A percentile compares a stretch with the other conserved stretches of the same genome.
Evolutionary conservation across 2,329 filamentous ascomycete genomes (phyloP).

Genomic region (Pseudogymnoascus sp.): DNA sequence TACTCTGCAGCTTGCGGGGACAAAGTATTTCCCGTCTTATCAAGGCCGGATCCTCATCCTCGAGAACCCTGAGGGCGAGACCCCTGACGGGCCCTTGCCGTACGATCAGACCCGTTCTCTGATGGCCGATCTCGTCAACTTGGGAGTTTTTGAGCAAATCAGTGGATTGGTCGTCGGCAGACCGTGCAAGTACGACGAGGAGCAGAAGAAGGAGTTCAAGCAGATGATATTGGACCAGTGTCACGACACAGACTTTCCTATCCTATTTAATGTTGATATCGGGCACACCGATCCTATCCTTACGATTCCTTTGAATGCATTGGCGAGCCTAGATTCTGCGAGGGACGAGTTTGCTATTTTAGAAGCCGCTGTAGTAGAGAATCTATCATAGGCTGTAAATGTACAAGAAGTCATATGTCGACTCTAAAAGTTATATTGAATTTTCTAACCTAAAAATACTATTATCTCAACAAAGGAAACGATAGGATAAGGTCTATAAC

Average conservation of each 20-base stretch:
- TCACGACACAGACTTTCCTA: slow-evolving; percentile 8
- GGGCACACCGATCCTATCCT: slow-evolving; percentile 18
- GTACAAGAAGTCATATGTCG: neutral
- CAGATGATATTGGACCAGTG: slow-evolving; percentile 11
- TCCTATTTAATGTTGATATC: slow-evolving; percentile 16
- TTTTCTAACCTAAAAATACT: neutral
- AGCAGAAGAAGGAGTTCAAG: slow-evolving; percentile 9
- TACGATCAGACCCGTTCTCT: slow-evolving; percentile 3
- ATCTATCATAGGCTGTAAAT: neutral
- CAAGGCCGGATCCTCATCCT: slow-evolving; percentile 11
- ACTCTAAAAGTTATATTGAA: neutral
- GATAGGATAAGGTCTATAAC: no score
- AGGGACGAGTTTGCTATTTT: slow-evolving; percentile 2
- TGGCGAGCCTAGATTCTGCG: slow-evolving; percentile 12
- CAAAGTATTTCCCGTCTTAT: slow-evolving; percentile 11
- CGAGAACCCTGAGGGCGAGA: slow-evolving; percentile 9
- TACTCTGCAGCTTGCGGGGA: neutral
- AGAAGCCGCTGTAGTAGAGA: neutral
- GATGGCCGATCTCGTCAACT: slow-evolving; percentile 13
- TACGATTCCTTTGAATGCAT: slow-evolving; percentile 15
- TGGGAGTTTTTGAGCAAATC: slow-evolving; percentile 14
- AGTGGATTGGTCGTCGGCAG: slow-evolving; percentile 15
- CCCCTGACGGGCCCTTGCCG: slow-evolving; percentile 1
- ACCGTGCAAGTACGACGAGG: slow-evolving; percentile 10
- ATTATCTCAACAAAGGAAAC: no score